A percentile compares a stretch with the other conserved stretches of the same genome.
phyloP scores from a whole-genome alignment of 2,329 filamentous ascomycete genomes.

The Diplodia sapinea region DNA sequence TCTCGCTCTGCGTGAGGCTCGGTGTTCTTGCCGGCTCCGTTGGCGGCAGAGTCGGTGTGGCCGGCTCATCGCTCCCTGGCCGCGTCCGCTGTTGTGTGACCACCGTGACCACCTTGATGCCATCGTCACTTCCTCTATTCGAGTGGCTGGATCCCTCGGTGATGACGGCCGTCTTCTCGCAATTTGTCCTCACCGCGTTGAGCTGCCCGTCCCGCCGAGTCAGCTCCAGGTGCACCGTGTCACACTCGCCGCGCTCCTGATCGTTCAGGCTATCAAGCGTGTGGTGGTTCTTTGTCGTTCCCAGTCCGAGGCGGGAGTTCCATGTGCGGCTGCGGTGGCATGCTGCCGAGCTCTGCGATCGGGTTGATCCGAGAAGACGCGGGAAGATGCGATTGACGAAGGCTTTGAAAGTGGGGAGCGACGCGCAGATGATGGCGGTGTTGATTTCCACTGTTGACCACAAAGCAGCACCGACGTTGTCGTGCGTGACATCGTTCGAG shows the following conservation, averaged over 20 bases:
- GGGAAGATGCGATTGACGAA: slow-evolving; percentile 11
- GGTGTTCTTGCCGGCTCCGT: neutral
- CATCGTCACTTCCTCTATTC: neutral
- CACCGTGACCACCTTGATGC: slow-evolving; percentile 24
- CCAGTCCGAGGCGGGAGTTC: neutral
- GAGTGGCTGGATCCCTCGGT: neutral
- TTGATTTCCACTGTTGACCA: slow-evolving; percentile 42
- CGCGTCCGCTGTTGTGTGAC: slow-evolving; percentile 9
- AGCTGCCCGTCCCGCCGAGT: neutral
- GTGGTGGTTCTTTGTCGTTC: slow-evolving; percentile 11
- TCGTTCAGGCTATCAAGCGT: slow-evolving; percentile 2
- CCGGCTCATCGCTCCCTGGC: neutral
- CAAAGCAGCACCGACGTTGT: slow-evolving; percentile 43
- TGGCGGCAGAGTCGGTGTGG: neutral
- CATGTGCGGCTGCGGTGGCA: slow-evolving; percentile 15
- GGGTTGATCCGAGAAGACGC: neutral
- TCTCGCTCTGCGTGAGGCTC: slow-evolving; percentile 13
- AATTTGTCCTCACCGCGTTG: slow-evolving; percentile 4
- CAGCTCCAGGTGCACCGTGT: slow-evolving; percentile 16
- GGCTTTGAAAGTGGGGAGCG: slow-evolving; percentile 36
- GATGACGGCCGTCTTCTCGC: slow-evolving; percentile 4
- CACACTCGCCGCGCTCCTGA: neutral
- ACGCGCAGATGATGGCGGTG: slow-evolving; percentile 42
- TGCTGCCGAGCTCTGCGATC: neutral
- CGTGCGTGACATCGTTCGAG: slow-evolving; percentile 43